Evolutionary conservation across 2,329 filamentous ascomycete species (phyloP).

Genomic region (Metarhizium rileyi): DNA sequence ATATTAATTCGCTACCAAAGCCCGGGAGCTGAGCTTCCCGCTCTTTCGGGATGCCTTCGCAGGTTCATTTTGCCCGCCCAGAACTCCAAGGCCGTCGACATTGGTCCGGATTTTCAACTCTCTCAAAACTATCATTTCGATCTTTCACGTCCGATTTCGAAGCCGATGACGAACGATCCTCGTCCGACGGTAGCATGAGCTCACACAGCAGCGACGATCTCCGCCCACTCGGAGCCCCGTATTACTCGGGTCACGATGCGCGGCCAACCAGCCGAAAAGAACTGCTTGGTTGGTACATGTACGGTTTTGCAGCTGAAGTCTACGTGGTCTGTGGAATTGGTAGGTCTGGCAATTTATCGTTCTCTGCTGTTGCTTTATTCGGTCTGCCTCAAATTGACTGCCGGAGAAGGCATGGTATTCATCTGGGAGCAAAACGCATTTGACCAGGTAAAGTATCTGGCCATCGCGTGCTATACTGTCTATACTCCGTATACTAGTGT

Average conservation of each 20-base stretch:
- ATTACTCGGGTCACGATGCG: constrained; percentile 76
- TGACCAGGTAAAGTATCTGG: too few species aligned
- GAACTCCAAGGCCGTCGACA: constrained; percentile 31
- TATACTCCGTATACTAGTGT: not conserved
- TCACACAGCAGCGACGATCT: constrained; percentile 26
- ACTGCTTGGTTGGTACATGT: constrained; percentile 89
- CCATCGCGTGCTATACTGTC: too few species aligned
- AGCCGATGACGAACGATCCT: constrained; percentile 60
- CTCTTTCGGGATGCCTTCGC: constrained; percentile 6
- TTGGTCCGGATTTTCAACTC: constrained; percentile 39
- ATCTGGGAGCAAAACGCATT: too few species aligned
- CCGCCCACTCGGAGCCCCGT: constrained; percentile 27
- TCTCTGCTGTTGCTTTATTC: not conserved
- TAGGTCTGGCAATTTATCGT: constrained; percentile 28
- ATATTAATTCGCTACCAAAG: not conserved
- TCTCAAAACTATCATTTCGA: constrained; percentile 45
- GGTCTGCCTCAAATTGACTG: too few species aligned
- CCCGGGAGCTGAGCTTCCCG: not conserved
- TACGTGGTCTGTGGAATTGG: constrained; percentile 79
- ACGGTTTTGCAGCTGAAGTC: constrained; percentile 92
- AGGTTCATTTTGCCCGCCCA: constrained; percentile 25
- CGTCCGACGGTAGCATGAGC: constrained; percentile 23
- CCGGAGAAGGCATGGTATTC: too few species aligned
- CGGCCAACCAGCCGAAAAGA: constrained; percentile 82
- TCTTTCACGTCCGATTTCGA: constrained; percentile 53